Conservation (phyloP, 139 green algal genomes). For the Medakamo hakoo region DNA sequence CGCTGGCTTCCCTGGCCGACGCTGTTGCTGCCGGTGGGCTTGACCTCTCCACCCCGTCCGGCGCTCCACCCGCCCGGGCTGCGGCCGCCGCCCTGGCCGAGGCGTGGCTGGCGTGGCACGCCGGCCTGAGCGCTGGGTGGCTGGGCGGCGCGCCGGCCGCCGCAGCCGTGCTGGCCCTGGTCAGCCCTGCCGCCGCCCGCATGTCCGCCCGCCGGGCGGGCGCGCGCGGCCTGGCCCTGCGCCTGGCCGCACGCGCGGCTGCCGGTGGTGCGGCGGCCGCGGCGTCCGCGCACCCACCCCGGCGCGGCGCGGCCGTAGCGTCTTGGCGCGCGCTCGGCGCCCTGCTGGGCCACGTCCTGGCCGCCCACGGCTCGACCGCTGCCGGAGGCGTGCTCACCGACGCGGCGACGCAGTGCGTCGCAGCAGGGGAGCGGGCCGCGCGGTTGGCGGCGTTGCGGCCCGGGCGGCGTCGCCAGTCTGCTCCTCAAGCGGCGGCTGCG, state of each 20-base stretch:
- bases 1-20: not conserved
- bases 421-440: too few relatives aligned
- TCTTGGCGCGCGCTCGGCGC: slow-evolving; percentile 17
- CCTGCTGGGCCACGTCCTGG: slow-evolving; percentile 33
- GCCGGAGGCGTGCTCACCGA: too few relatives aligned
- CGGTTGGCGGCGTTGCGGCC: too few relatives aligned
- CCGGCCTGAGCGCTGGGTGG: too few relatives aligned
- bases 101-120: not conserved
- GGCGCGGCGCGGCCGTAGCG: not conserved
- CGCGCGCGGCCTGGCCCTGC: not conserved
- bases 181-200: not conserved
- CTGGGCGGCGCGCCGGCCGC: not conserved
- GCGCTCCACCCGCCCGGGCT: not conserved
- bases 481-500: not conserved
- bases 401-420: too few relatives aligned
- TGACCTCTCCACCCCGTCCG: not conserved
- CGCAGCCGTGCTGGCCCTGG: not conserved
- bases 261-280: not conserved
- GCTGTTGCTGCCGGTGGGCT: not conserved
- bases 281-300: not conserved
- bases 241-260: not conserved
- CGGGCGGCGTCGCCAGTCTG: not conserved
- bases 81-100: not conserved
- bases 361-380: not conserved
- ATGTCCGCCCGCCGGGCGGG: not conserved